Percentiles rank a stretch among this genome's conserved stretches.
phyloP scores from a whole-genome alignment of 2,329 filamentous ascomycete species.

The Rhynchosporium secalis region DNA sequence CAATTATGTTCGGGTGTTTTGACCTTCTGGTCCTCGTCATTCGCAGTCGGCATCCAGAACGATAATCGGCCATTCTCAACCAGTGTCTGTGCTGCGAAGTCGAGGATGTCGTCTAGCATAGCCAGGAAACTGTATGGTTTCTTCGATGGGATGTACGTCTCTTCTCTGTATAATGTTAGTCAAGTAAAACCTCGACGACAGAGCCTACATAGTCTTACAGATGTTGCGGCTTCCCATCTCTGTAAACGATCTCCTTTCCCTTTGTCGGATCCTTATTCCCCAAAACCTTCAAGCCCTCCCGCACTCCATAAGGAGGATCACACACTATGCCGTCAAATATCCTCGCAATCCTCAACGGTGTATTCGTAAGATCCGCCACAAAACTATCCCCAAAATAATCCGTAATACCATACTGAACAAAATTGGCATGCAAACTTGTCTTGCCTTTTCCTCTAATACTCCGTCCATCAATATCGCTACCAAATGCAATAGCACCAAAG shows the following conservation, averaged over 20 bases:
- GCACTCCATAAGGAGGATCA: slow-evolving; percentile 93
- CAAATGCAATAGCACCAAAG: slow-evolving; percentile 80
- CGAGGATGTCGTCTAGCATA: slow-evolving; percentile 86
- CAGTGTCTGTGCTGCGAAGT: slow-evolving; percentile 74
- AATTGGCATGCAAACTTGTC: slow-evolving; percentile 65
- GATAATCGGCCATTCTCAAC: slow-evolving; percentile 78
- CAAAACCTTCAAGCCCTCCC: slow-evolving; percentile 87
- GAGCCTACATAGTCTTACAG: slow-evolving; percentile 49
- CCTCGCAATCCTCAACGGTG: slow-evolving; percentile 61
- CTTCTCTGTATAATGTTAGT: slow-evolving; percentile 44
- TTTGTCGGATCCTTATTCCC: slow-evolving; percentile 70
- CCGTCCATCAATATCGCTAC: slow-evolving; percentile 91
- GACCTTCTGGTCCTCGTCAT: slow-evolving; percentile 75
- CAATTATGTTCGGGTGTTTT: slow-evolving; percentile 74
- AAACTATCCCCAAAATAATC: slow-evolving; percentile 73
- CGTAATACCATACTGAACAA: slow-evolving; percentile 75
- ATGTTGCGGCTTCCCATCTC: slow-evolving; percentile 69
- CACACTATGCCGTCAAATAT: slow-evolving; percentile 90
- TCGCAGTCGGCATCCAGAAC: slow-evolving; percentile 97
- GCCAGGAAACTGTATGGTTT: slow-evolving; percentile 88
- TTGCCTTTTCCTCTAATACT: slow-evolving; percentile 71
- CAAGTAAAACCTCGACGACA: no score
- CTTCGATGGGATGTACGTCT: slow-evolving; percentile 81
- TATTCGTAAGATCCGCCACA: slow-evolving; percentile 84
- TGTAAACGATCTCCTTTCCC: slow-evolving; percentile 57